Percentiles rank a stretch among this genome's conserved stretches.
phyloP scores from a whole-genome alignment of 2,329 filamentous ascomycete genomes.

The Trichoderma sp. region DNA sequence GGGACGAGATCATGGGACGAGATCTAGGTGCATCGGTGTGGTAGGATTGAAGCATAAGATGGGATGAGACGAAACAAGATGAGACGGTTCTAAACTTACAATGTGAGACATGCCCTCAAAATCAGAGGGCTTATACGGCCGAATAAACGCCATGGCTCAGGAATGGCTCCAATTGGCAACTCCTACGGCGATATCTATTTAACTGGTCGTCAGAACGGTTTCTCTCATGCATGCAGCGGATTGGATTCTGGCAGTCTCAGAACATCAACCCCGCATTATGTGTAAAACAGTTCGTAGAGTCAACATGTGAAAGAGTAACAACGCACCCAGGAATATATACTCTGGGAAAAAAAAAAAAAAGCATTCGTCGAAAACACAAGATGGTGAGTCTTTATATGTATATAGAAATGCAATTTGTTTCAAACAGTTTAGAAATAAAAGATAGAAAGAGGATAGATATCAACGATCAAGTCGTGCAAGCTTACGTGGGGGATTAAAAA shows the following conservation, averaged over 20 bases:
- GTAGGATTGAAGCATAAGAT: not conserved
- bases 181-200: not conserved
- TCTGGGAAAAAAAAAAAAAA: not conserved
- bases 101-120: constrained; percentile 49
- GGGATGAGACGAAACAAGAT: not conserved
- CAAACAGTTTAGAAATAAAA: too few relatives aligned
- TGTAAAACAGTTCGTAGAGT: not conserved
- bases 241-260: not conserved
- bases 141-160: constrained; percentile 50
- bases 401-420: not conserved
- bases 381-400: not conserved
- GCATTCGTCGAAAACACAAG: not conserved
- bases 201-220: not conserved
- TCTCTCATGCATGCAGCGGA: not conserved
- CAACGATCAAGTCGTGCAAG: not conserved
- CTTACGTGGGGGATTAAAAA: not conserved
- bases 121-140: constrained; percentile 46
- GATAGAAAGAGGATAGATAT: not conserved
- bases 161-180: not conserved
- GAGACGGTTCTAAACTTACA: constrained; percentile 37
- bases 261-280: not conserved
- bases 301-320: not conserved
- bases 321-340: not conserved
- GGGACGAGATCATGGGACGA: not conserved
- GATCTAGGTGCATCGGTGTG: not conserved